Base-by-base conservation (phyloP, 352 stramenopile species). In the Phytopythium helicoides region DNA sequence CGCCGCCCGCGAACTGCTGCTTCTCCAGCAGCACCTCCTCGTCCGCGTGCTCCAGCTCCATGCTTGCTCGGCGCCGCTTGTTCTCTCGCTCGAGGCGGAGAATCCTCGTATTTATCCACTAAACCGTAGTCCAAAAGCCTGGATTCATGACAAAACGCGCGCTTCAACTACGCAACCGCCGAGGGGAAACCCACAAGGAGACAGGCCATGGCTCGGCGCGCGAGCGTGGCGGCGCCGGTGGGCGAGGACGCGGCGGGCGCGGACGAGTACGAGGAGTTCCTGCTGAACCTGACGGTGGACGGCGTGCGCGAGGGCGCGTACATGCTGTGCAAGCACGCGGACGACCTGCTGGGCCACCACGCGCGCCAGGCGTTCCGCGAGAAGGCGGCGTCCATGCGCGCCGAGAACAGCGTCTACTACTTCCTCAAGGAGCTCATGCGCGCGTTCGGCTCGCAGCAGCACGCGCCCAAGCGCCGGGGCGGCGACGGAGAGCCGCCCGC, bases 301-400 rank as follows among this genome's bases (percentile, higher is more conserved):
- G 80, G 82, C 35, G 78, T 91, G 37, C 82, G 86, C 23, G 74
- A 88, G 35, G 82, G 82, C 10, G 60, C 78, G 31, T 90, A 91
- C 50, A 93, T 93, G 82, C 62, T 93, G 41, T 93, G 82, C 59
- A 93, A 91, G 54, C 80, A 88, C 53, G 79, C 82, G 11, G 82
- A 93, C 64, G 82, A 93, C 51, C 60, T 93, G 47, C 68, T 93
- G 22, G 82, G 82, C 19, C 82, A 93, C 52, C 80, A 82, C 41
- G 78, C 82, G 40, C 77, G 82, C 14, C 82, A 93, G 58, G 78
- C 85, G 8, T 93, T 93, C 60, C 80, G 82, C n/a, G 82, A 89
- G 56, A 93, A 91, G 57, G 82, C 82, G 16, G 71, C 80, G 28
- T 90, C 80, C 8, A 89, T 87, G 75, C 81, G 81, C 15, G 82